Conservation (phyloP, 2,329 filamentous ascomycete species). For the Fusarium sp. region DNA sequence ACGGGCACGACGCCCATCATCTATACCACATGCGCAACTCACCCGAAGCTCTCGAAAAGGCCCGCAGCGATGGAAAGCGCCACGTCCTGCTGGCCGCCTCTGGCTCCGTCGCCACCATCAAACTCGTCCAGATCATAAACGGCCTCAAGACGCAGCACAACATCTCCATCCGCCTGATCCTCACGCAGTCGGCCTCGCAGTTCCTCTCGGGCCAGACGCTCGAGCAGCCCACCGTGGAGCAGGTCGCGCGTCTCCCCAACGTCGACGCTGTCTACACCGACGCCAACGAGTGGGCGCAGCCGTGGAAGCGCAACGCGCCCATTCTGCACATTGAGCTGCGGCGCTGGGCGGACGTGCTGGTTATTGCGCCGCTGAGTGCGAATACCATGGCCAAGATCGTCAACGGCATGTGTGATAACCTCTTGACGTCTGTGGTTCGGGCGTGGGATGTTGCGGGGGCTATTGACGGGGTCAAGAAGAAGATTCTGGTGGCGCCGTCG, state of each 20-base stretch:
- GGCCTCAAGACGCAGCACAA: constrained; percentile 63
- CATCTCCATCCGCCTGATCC: constrained; percentile 85
- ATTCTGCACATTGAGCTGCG: constrained; percentile 93
- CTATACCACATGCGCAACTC: constrained; percentile 41
- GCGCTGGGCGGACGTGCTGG: constrained; percentile 79
- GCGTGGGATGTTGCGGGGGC: constrained; percentile 86
- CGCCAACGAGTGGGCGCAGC: constrained; percentile 82
- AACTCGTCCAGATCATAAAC: constrained; percentile 74
- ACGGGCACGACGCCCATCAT: constrained; percentile 42
- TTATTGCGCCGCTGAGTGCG: constrained; percentile 83
- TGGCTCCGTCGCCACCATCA: constrained; percentile 85
- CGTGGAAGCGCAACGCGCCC: constrained; percentile 80
- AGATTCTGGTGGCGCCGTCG: constrained; percentile 79
- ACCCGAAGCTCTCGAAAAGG: constrained; percentile 49
- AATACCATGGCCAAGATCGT: constrained; percentile 88
- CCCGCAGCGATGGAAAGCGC: constrained; percentile 53
- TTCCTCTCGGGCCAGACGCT: constrained; percentile 81
- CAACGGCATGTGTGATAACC: constrained; percentile 79
- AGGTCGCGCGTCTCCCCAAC: constrained; percentile 69
- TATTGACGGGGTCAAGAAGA: constrained; percentile 68
- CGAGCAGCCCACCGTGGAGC: constrained; percentile 78
- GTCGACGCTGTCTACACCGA: constrained; percentile 87
- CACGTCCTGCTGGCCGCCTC: constrained; percentile 57
- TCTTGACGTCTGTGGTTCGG: constrained; percentile 78
- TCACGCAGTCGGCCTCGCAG: constrained; percentile 77